Evolutionary conservation across 495 filamentous ascomycete genomes (phyloP).

Genomic region (Xylaria flabelliformis): DNA sequence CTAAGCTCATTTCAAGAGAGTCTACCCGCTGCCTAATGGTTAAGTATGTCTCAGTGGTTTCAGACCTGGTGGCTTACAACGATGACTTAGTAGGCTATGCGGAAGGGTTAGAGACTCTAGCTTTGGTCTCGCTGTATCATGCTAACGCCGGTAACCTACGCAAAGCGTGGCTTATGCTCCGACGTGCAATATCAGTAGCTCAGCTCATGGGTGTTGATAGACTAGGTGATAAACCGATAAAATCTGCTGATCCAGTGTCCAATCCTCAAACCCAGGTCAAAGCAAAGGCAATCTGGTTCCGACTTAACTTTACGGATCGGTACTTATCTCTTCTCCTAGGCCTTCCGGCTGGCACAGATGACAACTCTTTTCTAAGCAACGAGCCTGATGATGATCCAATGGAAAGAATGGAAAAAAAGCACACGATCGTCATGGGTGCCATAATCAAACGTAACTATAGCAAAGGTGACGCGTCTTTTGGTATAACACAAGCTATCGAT

Average conservation of each 20-base stretch:
- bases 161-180: constrained; percentile 52
- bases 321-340: constrained; percentile 50
- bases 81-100: constrained; percentile 56
- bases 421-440: constrained; percentile 43
- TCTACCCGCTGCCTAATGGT: constrained; percentile 40
- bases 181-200: constrained; percentile 48
- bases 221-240: constrained; percentile 36
- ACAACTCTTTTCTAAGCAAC: constrained; percentile 44
- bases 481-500: constrained; percentile 52
- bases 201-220: constrained; percentile 55
- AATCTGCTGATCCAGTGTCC: constrained; percentile 39
- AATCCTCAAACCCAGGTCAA: constrained; percentile 32
- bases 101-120: constrained; percentile 53
- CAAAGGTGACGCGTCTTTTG: constrained; percentile 33
- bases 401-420: constrained; percentile 45
- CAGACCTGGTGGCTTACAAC: constrained; percentile 53
- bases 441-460: constrained; percentile 52
- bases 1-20: constrained; percentile 39
- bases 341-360: constrained; percentile 44
- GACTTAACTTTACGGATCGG: constrained; percentile 43
- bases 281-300: constrained; percentile 42
- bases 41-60: constrained; percentile 46
- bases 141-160: constrained; percentile 53
- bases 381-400: constrained; percentile 35
- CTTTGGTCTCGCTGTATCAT: constrained; percentile 48